Conservation (phyloP, 2,329 filamentous ascomycete species). For the Chalara sp. region DNA sequence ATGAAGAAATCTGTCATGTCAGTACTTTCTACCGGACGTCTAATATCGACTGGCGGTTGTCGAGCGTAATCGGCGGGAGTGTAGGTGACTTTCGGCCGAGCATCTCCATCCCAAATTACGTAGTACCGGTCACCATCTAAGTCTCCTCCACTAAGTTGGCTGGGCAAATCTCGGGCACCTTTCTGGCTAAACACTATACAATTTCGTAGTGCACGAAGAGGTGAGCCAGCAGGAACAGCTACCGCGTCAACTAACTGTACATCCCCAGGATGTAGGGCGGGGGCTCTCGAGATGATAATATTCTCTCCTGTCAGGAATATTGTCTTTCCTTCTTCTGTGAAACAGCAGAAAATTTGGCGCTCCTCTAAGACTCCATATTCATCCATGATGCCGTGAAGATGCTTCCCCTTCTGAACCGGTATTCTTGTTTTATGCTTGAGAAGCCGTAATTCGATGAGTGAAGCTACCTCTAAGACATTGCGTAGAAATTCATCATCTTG, state of each 20-base stretch:
- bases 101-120: conserved; percentile 61
- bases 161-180: conserved; percentile 68
- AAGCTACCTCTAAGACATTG: conserved; percentile 61
- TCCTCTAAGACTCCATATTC: conserved; percentile 64
- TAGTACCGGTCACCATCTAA: conserved; percentile 80
- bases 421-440: conserved; percentile 77
- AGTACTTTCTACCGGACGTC: conserved; percentile 46
- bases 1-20: conserved; percentile 81
- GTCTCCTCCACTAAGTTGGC: conserved; percentile 73
- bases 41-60: conserved; percentile 49
- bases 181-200: conserved; percentile 72
- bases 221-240: conserved; percentile 51
- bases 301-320: conserved; percentile 14
- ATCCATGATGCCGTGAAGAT: conserved; percentile 78
- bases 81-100: conserved; percentile 39
- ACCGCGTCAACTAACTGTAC: conserved; percentile 60
- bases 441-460: conserved; percentile 64
- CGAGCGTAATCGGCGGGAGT: conserved; percentile 64
- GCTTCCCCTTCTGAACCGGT: conserved; percentile 61
- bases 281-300: conserved; percentile 65
- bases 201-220: conserved; percentile 57
- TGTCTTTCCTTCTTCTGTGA: conserved; percentile 32
- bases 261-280: conserved; percentile 76
- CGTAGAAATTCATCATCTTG: conserved; percentile 62
- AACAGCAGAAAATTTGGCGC: conserved; percentile 61